These are phyloP conservation scores for Fulvia fulva DNA, from an alignment of 2,329 filamentous ascomycete species.

Conservation along the genomic window DNA sequence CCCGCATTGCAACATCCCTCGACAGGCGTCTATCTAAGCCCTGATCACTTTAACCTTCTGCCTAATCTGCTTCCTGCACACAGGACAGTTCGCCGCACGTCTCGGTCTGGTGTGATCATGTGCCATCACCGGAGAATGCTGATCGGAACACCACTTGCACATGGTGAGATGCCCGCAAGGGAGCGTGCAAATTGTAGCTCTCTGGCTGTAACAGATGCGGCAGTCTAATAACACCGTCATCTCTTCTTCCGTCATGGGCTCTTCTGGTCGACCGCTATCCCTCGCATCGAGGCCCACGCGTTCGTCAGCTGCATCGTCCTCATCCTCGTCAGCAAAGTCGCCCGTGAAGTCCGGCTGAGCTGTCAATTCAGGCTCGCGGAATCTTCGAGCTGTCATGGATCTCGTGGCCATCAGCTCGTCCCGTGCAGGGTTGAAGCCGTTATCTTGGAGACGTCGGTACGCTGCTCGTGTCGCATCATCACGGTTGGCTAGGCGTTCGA, in stretches of 20 bases:
- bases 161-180: slow-evolving; percentile 55
- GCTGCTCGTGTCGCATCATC: slow-evolving; percentile 28
- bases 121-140: slow-evolving; percentile 44
- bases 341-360: slow-evolving; percentile 11
- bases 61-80: slow-evolving; percentile 45
- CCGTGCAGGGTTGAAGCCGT: slow-evolving; percentile 12
- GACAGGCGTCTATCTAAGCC: no score
- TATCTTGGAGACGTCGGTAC: slow-evolving; percentile 22
- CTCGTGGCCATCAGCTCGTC: background rate
- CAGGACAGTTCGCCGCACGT: slow-evolving; percentile 40
- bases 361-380: background rate
- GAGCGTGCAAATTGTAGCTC: slow-evolving; percentile 49
- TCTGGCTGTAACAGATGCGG: slow-evolving; percentile 51
- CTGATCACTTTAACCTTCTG: slow-evolving; percentile 39
- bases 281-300: slow-evolving; percentile 43
- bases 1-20: no score
- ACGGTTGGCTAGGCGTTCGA: slow-evolving; percentile 25
- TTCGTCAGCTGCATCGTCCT: slow-evolving; percentile 6
- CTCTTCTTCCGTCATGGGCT: slow-evolving; percentile 46
- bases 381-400: slow-evolving; percentile 10
- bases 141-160: slow-evolving; percentile 54
- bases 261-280: slow-evolving; percentile 42
- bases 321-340: slow-evolving; percentile 25
- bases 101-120: slow-evolving; percentile 39
- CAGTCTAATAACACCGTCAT: slow-evolving; percentile 51